Conservation (phyloP, 768 basidiomycete genomes). For the Agaricus sinodeliciosus region DNA sequence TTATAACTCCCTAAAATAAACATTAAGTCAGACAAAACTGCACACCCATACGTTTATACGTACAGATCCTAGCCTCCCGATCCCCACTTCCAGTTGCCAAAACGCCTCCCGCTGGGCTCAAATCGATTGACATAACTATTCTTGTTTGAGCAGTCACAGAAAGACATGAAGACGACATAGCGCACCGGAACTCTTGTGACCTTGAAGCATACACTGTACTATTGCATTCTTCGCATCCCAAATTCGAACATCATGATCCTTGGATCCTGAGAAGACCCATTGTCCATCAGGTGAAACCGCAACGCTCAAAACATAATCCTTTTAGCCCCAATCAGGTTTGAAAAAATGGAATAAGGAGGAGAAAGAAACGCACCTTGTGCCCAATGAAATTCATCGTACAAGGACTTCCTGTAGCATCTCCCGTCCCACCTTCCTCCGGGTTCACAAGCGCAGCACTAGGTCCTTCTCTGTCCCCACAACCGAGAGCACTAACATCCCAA, state of each 20-base stretch:
- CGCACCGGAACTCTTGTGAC: constrained; percentile 23
- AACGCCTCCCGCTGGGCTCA: constrained; percentile 26
- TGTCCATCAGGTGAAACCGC: constrained; percentile 72
- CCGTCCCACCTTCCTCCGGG: constrained; percentile 63
- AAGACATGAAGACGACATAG: background rate
- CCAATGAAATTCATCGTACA: constrained; percentile 78
- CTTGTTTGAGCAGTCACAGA: background rate
- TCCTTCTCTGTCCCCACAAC: constrained; percentile 42
- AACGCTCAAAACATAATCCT: constrained; percentile 42
- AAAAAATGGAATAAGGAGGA: constrained; percentile 21
- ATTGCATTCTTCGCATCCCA: constrained; percentile 54
- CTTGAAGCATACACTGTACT: constrained; percentile 73
- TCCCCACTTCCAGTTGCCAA: constrained; percentile 29
- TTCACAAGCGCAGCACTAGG: constrained; percentile 1
- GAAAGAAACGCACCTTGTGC: constrained; percentile 55
- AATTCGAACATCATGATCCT: constrained; percentile 78
- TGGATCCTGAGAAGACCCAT: constrained; percentile 73
- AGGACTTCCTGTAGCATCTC: constrained; percentile 29
- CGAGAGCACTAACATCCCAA: constrained; percentile 77
- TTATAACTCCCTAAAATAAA: constrained; percentile 9
- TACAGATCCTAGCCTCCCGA: constrained; percentile 28
- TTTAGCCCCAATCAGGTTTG: constrained; percentile 28
- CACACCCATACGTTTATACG: constrained; percentile 4
- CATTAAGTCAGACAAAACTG: background rate
- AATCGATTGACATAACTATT: constrained; percentile 25